These are phyloP conservation scores for Gonapodya prolifera DNA, from an alignment of 192 early-diverging fungal species.

Conservation along the genomic window DNA sequence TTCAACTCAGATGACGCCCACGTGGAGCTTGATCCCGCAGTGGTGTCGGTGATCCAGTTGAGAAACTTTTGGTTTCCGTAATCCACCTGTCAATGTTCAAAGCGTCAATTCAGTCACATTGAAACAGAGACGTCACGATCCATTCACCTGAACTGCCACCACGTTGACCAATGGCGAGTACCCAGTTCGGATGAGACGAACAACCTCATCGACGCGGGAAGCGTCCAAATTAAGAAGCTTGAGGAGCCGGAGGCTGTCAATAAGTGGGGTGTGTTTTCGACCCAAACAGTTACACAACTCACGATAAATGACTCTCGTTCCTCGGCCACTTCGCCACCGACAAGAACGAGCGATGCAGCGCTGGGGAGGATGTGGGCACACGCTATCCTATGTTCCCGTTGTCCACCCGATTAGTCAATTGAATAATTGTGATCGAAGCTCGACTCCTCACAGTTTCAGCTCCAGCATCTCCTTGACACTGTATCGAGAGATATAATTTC, in stretches of 20 bases:
- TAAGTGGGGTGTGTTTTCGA: no score
- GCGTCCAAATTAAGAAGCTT: neutral
- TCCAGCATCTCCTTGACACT: neutral
- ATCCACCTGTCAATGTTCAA: neutral
- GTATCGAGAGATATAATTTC: neutral
- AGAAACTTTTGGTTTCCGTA: neutral
- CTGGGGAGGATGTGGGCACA: neutral
- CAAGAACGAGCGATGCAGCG: neutral
- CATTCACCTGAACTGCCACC: neutral
- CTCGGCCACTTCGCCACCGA: neutral
- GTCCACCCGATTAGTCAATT: neutral
- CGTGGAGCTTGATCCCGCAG: neutral
- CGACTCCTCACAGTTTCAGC: neutral
- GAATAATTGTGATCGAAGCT: neutral
- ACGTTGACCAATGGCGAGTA: neutral
- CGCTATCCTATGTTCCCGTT: neutral
- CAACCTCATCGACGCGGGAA: neutral
- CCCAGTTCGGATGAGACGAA: neutral
- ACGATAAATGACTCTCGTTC: neutral
- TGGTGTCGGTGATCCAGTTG: neutral
- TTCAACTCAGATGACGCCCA: neutral
- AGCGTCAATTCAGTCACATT: neutral
- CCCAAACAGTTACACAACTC: neutral
- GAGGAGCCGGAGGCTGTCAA: no score
- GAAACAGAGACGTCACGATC: neutral